A percentile compares a stretch with the other conserved stretches of the same genome.
phyloP scores from a whole-genome alignment of 225 moss, liverwort and hornwort genomes.

The Physcomitrium patens region DNA sequence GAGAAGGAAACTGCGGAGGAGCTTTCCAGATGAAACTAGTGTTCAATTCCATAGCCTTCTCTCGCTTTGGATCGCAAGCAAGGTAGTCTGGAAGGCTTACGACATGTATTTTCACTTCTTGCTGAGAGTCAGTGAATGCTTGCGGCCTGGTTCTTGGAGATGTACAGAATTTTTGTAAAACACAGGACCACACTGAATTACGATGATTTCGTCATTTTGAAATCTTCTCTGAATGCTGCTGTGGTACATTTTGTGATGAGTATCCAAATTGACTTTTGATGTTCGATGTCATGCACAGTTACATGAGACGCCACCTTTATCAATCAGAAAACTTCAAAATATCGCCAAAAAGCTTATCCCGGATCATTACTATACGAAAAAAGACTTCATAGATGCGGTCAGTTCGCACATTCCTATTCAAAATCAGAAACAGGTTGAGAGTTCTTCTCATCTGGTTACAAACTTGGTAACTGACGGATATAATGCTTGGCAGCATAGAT shows the following conservation, averaged over 20 bases:
- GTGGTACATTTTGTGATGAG: not conserved
- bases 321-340: constrained; percentile 43
- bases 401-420: constrained; percentile 24
- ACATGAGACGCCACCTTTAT: constrained; percentile 41
- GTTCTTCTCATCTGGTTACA: not conserved
- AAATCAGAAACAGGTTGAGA: not conserved
- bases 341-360: constrained; percentile 37
- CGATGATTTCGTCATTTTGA: not conserved
- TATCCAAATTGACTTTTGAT: constrained; percentile 18
- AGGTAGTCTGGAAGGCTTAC: constrained; percentile 39
- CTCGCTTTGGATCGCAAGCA: constrained; percentile 60
- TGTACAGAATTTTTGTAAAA: not conserved
- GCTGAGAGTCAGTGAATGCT: not conserved
- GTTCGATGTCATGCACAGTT: constrained; percentile 25
- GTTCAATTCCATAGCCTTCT: constrained; percentile 52
- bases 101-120: not conserved
- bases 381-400: constrained; percentile 57
- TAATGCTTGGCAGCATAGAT: not conserved
- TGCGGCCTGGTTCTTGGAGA: not conserved
- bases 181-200: not conserved
- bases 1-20: constrained; percentile 32
- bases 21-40: constrained; percentile 30
- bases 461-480: not conserved
- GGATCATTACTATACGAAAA: constrained; percentile 50
- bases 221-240: not conserved